These are phyloP conservation scores for Karstenula rhodostoma DNA, from an alignment of 2,329 filamentous ascomycete genomes.

Conservation along the genomic window DNA sequence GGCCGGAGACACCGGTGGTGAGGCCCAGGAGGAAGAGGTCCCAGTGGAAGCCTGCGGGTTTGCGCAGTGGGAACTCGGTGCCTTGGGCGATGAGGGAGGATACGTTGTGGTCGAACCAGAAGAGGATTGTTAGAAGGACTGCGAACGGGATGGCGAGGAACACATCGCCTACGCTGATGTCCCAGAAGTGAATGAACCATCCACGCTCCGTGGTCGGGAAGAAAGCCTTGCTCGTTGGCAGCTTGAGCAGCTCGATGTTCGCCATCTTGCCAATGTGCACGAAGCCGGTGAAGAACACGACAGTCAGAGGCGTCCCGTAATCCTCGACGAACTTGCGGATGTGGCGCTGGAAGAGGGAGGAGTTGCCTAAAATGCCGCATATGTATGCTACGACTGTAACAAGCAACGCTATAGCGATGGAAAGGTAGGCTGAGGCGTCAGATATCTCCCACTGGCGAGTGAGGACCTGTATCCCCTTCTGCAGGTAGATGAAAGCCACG, in stretches of 20 bases:
- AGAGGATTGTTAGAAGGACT: conserved; percentile 80
- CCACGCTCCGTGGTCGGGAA: conserved; percentile 75
- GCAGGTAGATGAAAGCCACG: conserved; percentile 88
- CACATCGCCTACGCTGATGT: conserved; percentile 74
- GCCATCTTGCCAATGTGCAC: conserved; percentile 85
- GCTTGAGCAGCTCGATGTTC: conserved; percentile 70
- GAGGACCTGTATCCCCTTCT: conserved; percentile 89
- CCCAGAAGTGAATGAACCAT: conserved; percentile 86
- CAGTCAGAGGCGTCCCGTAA: conserved; percentile 75
- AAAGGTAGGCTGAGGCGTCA: conserved; percentile 75
- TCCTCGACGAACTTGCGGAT: conserved; percentile 86
- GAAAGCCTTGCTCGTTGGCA: conserved; percentile 81
- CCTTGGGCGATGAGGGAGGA: conserved; percentile 65
- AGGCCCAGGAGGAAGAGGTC: conserved; percentile 66
- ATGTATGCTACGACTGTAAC: conserved; percentile 80
- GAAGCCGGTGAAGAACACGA: conserved; percentile 87
- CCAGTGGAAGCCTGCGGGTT: conserved; percentile 69
- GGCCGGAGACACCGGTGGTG: conserved; percentile 63
- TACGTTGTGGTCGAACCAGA: conserved; percentile 87
- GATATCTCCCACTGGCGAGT: conserved; percentile 72
- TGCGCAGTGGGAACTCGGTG: conserved; percentile 63
- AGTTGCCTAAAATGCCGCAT: conserved; percentile 74
- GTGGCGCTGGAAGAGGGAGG: conserved; percentile 76
- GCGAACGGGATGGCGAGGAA: conserved; percentile 91
- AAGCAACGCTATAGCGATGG: conserved; percentile 76